Evolutionary conservation across 2,329 filamentous ascomycete genomes (phyloP), one percentile per base, ranked within the genome.

Genomic region (Aureobasidium leucospermi): DNA sequence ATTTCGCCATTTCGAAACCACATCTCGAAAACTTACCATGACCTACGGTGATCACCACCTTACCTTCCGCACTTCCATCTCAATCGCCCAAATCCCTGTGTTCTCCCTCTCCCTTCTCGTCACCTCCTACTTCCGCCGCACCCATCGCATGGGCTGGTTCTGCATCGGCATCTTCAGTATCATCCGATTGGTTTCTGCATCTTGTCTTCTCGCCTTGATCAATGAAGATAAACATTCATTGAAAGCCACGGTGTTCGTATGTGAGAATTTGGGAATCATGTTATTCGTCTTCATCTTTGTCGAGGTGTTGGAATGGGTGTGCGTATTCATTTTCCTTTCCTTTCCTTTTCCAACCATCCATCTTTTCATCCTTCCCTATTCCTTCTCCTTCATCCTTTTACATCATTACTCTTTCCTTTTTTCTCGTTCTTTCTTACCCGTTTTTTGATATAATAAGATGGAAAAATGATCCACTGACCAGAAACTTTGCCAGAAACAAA

Each of bases 1-100:
- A 23, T 23, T 23, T 23, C 23, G 3, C 23, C 23, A 23, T 23
- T 23, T 23, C 23, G 23, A 23, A 23, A 23, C 23, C 23, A 23
- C 34, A 36, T 13, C 34, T 36, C 34, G 34, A 9, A 7, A 5
- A 36, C 23, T 23, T 23, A 36, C 34, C 34, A 36, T 9, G 3
- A 68, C 63, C 11, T 53, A 52, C 23, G 19, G 48, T 5, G 48
- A 52, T 8, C 19, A 34, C 34, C 3, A n/a, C 28, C 28, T 52
- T 11, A 52, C 16, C 8, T 52, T 39, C 15, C 48, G 48, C 15
- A 11, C 23, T 19, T 16, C n/a, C 15, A 52, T 52, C 48, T 29
- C 15, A 11, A 23, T 52, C 8, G 32, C 34, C 13, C 48, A 52
- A 52, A 31, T 52, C 34, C 10, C 39, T 10, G 39, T 34, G 4